Percentiles rank a stretch among this genome's conserved stretches.
These are phyloP conservation scores for Trichoderma simmonsii DNA, from an alignment of 2,329 filamentous ascomycete genomes.

Conservation along the genomic window DNA sequence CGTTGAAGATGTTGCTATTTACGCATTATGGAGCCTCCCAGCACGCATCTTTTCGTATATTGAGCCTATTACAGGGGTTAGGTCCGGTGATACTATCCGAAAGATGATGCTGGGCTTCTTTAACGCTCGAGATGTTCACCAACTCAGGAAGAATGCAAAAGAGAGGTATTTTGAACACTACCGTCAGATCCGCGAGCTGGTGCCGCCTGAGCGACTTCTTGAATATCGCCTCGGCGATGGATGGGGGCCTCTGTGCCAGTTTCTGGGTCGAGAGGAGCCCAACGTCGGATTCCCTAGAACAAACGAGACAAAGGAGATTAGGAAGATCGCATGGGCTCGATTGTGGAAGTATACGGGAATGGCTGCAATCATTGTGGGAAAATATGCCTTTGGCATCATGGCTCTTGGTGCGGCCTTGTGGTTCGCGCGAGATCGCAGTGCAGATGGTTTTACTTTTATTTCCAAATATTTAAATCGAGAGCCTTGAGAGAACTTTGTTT, in stretches of 20 bases:
- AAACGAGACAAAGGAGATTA: conserved; percentile 30
- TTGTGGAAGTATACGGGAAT: neutral
- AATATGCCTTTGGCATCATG: neutral
- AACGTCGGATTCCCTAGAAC: conserved; percentile 31
- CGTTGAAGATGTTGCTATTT: conserved; percentile 30
- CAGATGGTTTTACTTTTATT: neutral
- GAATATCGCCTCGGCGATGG: conserved; percentile 34
- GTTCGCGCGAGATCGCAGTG: neutral
- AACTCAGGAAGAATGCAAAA: conserved; percentile 25
- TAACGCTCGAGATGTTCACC: conserved; percentile 23
- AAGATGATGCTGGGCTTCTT: conserved; percentile 32
- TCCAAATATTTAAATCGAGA: neutral
- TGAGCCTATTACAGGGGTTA: conserved; percentile 33
- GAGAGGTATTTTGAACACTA: conserved; percentile 32
- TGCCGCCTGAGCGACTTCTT: conserved; percentile 28
- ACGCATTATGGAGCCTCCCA: conserved; percentile 25
- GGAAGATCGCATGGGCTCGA: neutral
- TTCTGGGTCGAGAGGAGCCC: conserved; percentile 34
- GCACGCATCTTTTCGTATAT: conserved; percentile 22
- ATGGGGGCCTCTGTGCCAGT: conserved; percentile 37
- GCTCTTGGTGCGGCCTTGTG: neutral
- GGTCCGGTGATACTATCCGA: conserved; percentile 24
- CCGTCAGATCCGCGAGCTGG: conserved; percentile 27
- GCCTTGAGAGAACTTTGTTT: neutral
- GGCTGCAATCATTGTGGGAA: neutral